These are phyloP conservation scores for Scheffersomyces cryptocercus DNA, from an alignment of 1,139 yeast genomes.

Conservation along the genomic window DNA sequence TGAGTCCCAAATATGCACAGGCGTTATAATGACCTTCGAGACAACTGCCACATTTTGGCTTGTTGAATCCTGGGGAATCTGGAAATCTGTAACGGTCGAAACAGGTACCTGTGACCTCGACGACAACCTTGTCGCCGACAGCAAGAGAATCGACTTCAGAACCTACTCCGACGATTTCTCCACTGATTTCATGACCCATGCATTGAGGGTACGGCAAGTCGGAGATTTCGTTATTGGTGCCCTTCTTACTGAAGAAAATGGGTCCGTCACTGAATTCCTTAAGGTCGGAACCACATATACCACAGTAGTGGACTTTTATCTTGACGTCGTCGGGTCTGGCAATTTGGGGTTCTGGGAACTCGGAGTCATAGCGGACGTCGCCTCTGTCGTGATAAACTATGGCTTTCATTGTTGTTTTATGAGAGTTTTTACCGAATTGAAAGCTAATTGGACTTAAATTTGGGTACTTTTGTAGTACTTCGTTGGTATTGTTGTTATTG, in stretches of 20 bases:
- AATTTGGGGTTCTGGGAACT: conserved; percentile 47
- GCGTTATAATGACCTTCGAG: conserved; percentile 46
- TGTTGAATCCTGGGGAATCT: conserved; percentile 15
- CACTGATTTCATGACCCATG: conserved; percentile 59
- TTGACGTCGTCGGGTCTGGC: conserved; percentile 49
- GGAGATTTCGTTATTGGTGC: conserved; percentile 20
- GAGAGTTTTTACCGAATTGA: background rate
- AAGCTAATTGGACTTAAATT: no score
- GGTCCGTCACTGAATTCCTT: conserved; percentile 58
- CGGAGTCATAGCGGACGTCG: conserved; percentile 45
- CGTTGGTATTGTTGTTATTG: no score
- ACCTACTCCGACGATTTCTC: conserved; percentile 37
- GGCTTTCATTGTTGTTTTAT: conserved; percentile 45
- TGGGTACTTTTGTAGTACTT: no score
- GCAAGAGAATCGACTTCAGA: conserved; percentile 8
- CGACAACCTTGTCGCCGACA: conserved; percentile 28
- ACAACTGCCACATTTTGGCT: conserved; percentile 43
- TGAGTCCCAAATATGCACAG: conserved; percentile 41
- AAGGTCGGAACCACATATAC: conserved; percentile 61
- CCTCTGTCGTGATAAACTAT: conserved; percentile 53
- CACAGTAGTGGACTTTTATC: conserved; percentile 53
- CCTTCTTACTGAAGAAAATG: conserved; percentile 40
- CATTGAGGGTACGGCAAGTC: conserved; percentile 13
- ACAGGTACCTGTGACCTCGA: conserved; percentile 55
- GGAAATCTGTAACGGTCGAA: conserved; percentile 31